Base-by-base conservation (phyloP, 345 rosid species). In the Ailanthus altissimus region DNA sequence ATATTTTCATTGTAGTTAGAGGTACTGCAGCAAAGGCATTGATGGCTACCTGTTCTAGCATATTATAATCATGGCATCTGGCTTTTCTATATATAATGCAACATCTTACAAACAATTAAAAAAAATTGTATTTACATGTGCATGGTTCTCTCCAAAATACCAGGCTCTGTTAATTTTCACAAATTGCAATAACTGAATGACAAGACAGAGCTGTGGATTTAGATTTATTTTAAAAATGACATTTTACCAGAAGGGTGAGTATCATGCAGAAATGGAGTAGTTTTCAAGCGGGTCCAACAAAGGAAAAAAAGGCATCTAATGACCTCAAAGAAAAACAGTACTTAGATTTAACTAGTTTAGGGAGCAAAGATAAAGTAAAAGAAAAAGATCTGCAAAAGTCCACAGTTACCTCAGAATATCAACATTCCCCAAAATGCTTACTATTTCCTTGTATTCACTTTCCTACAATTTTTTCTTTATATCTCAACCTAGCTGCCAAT, bases 401-500 rank as follows among this genome's bases (percentile, higher is more conserved):
- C 16, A 63, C 2, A 64, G 43, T 36, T 6, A 42, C 58, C 67
- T 53, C 54, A 32, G 59, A 47, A 56, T 20, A 50, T 46, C 32
- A 23, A 28, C 62, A 58, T 40, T 42, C 11, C 61, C 70, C 54
- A 51, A 70, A 70, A 69, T 43, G 78, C 67, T 25, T 67, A 64
- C 50, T 38, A 26, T 66, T 51, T 62, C 9, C 28, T 43, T n/a
- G 46, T 62, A 18, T 6, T 53, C 32, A 43, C 28, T 7, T 74
- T 50, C 61, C 66, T 78, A 32, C 59, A 42, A 23, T 38, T 36
- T 57, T 8, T 28, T 20, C 28, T 60, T 60, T 49, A 16, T 45
- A 66, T 57, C 65, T 77, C 67, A 15, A 38, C 54, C 75, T 59
- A 67, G 36, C 56, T 28, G 56, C 70, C 23, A 70, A 74, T 26